Base-by-base conservation (phyloP, 495 filamentous ascomycete species). In the Lasiosphaeria miniovina region DNA sequence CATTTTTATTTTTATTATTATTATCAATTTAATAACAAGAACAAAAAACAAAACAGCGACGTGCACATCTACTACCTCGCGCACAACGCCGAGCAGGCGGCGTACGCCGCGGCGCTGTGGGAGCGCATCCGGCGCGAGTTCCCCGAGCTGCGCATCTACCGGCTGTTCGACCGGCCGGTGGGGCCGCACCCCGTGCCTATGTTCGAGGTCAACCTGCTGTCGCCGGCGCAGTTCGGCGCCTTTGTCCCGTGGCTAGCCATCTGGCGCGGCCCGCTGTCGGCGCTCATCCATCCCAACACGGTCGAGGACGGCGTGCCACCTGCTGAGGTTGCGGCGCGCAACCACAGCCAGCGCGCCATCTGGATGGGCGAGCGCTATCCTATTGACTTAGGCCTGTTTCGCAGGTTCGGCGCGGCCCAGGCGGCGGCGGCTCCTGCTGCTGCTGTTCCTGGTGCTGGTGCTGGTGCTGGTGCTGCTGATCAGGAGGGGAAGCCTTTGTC, bases 141-240 rank as follows among this genome's bases (percentile, higher is more conserved):
- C 68, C 92, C 92, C 14, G 92, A 96, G 68, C 81, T 96, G 15
- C 82, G 90, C 46, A 87, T 95, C 65, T 96, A 96, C 70, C 75
- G 71, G 3, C 76, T 95, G 62, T 95, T 83, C 79, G 87, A 94
- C 64, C 69, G 75, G 43, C 90, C 91, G 3, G 69, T 96, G 6
- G 92, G 92, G 0, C 92, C 92, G 3, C 92, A 96, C 65, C 86
- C 88, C 0, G 74, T 90, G 0, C 89, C 85, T 49, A 96, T 96
- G 92, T 90, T 96, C 63, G 92, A 96, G 71, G 93, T 96, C 14
- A 94, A 94, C 61, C 41, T 96, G 34, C 89, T 92, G 70, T 90
- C 86, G 0, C 92, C 92, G 0, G 84, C 85, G 5, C 90, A 96
- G 70, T 94, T 96, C 64, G 91, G 91, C 3, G 92, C 91, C 0